Base-by-base conservation (phyloP, 2,329 filamentous ascomycete species). In the Zalaria sp. region DNA sequence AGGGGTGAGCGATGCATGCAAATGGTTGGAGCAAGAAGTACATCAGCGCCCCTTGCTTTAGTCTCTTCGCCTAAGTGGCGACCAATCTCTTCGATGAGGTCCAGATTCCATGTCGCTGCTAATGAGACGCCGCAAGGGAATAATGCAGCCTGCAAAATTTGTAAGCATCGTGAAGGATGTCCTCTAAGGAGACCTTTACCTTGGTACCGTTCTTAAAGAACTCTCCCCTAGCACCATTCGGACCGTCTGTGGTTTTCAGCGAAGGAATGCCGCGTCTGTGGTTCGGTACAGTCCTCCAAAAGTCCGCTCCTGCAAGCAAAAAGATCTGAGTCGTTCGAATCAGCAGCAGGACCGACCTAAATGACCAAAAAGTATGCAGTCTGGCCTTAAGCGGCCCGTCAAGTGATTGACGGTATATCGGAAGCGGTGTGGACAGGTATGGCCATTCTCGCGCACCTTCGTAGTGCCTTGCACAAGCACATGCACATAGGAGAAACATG, bases 1-100 rank as follows among this genome's bases (percentile, higher is more conserved):
- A 91, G 69, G 0, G 85, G 85, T 40, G 83, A 83, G n/a, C 85
- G 75, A 53, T 89, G 84, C 67, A 86, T 80, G 63, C 83, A 87
- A 27, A 87, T 78, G 1, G 83, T 88, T 2, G 83, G 83, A 0
- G 79, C 83, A 5, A 89, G 69, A 3, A 88, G 67, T 34, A 88
- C 72, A 45, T 85, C 72, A 29, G 81, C 79, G 5, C 81, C 82
- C 53, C 83, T 79, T 18, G 82, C 81, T 52, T 77, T 81, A 25
- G 72, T 69, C 59, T 89, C 83, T 6, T 78, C 68, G 7, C 78
- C 83, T 43, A 89, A 71, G 48, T 83, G 72, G 43, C 75, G 69
- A 9, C 83, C 83, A 35, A 86, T 73, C 47, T 82, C 63, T 46
- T 77, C 70, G 18, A 87, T 68, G 34, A 89, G 65, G 4, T 79